These are phyloP conservation scores for Pittosporum tobira DNA, from an alignment of 129 eudicot genomes.

Conservation along the genomic window DNA sequence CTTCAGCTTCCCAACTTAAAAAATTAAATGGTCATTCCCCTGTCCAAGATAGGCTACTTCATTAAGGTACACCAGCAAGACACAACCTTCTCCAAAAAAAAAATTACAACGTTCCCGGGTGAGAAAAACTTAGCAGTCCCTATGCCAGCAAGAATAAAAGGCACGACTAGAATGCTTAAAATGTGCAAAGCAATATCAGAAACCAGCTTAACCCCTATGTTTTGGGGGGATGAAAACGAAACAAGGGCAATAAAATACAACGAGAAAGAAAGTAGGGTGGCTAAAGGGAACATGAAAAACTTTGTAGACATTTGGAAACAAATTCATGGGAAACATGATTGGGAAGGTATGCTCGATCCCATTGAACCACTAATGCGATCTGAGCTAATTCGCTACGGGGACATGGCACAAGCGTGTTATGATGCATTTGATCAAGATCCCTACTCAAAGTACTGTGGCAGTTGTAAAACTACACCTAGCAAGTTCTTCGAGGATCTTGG, in stretches of 20 bases:
- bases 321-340: constrained; percentile 30
- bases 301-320: constrained; percentile 27
- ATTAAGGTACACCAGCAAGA: background rate
- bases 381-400: constrained; percentile 54
- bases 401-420: constrained; percentile 68
- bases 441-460: constrained; percentile 49
- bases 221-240: background rate
- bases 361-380: constrained; percentile 38
- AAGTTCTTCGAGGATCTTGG: constrained; percentile 34
- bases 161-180: background rate
- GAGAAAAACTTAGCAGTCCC: background rate
- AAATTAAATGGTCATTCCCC: background rate
- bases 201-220: background rate
- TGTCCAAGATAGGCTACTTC: background rate
- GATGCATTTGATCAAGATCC: constrained; percentile 54
- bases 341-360: constrained; percentile 48
- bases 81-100: background rate
- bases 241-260: background rate
- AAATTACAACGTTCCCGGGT: background rate
- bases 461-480: constrained; percentile 22
- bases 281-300: background rate
- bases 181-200: background rate
- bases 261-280: background rate
- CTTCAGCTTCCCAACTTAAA: background rate
- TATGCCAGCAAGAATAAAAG: background rate